These are phyloP conservation scores for Parietaria judaica DNA, from an alignment of 306 rosid species.

Conservation along the genomic window DNA sequence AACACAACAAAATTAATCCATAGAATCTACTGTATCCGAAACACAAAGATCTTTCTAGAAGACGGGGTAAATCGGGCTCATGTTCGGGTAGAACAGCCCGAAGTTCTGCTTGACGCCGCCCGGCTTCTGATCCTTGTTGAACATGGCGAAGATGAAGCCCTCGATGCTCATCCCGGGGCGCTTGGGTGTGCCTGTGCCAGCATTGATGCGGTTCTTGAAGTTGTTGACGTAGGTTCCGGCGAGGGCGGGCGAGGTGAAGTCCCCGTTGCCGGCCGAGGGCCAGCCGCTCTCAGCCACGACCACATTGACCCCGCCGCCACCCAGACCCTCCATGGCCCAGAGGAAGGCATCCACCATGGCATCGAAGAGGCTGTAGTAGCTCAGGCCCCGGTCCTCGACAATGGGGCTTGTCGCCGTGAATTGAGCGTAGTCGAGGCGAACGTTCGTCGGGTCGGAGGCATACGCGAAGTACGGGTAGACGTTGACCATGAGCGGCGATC, in stretches of 20 bases:
- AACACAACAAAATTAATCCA: no score
- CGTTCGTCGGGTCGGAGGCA: conserved; percentile 14
- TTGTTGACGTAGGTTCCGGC: conserved; percentile 25
- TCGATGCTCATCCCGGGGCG: conserved; percentile 18
- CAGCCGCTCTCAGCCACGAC: conserved; percentile 35
- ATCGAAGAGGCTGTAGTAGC: conserved; percentile 26
- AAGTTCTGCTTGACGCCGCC: conserved; percentile 20
- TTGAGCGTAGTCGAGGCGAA: conserved; percentile 13
- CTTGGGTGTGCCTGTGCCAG: conserved; percentile 27
- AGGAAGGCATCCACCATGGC: conserved; percentile 30
- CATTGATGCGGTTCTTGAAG: conserved; percentile 7
- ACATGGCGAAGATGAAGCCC: conserved; percentile 31
- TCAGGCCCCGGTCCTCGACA: conserved; percentile 2
- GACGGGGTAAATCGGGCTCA: conserved; percentile 26
- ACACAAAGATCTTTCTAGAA: not conserved
- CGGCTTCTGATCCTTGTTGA: conserved; percentile 28
- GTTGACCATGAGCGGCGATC: conserved; percentile 29
- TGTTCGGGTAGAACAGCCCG: conserved; percentile 25
- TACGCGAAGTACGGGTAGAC: conserved; percentile 35
- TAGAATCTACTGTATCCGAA: no score
- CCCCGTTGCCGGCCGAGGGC: conserved; percentile 30
- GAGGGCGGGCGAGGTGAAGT: conserved; percentile 7
- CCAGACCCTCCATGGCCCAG: conserved; percentile 21
- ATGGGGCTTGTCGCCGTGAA: not conserved
- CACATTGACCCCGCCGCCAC: not conserved